Evolutionary conservation across 306 rosid species (phyloP).

Genomic region (Cicer pinnatifidum): DNA sequence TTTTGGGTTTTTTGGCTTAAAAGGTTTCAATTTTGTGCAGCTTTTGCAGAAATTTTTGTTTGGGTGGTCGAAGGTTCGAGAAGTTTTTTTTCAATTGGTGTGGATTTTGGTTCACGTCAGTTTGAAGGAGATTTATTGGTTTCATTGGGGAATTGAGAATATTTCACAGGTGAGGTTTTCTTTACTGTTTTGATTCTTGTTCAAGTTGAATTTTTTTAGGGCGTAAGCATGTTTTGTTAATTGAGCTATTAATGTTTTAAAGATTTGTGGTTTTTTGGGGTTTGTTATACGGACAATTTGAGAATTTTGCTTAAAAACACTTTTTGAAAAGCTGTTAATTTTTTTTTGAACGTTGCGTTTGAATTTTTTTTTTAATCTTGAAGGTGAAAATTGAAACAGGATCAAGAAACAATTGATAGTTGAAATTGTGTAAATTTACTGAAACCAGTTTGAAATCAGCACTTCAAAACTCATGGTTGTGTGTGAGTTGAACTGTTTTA

Average conservation of each 20-base stretch:
- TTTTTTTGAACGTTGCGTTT: slow-evolving; percentile 46
- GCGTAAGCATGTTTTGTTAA: slow-evolving; percentile 23
- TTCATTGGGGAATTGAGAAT: slow-evolving; percentile 18
- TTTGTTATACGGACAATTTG: background rate
- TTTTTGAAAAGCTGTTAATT: slow-evolving; percentile 19
- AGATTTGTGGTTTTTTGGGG: slow-evolving; percentile 5
- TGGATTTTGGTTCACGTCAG: background rate
- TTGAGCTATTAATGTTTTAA: slow-evolving; percentile 3
- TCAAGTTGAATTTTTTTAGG: slow-evolving; percentile 32
- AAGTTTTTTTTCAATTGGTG: slow-evolving; percentile 48
- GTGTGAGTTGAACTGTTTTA: background rate
- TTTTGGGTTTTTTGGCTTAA: slow-evolving; percentile 23
- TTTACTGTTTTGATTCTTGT: slow-evolving; percentile 30
- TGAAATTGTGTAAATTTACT: slow-evolving; percentile 21
- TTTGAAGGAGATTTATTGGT: slow-evolving; percentile 21
- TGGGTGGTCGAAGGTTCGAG: slow-evolving; percentile 40
- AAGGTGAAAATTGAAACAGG: slow-evolving; percentile 25
- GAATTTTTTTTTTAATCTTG: slow-evolving; percentile 38
- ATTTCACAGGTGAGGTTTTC: slow-evolving; percentile 37
- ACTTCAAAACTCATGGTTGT: background rate
- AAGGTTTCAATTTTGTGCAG: slow-evolving; percentile 44
- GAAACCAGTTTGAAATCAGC: slow-evolving; percentile 18
- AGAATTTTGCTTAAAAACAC: background rate
- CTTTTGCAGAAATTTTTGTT: slow-evolving; percentile 23
- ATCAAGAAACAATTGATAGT: slow-evolving; percentile 18